Base-by-base conservation (phyloP, 371 early-diverging fungal genomes). In the Mortierella polycephala region DNA sequence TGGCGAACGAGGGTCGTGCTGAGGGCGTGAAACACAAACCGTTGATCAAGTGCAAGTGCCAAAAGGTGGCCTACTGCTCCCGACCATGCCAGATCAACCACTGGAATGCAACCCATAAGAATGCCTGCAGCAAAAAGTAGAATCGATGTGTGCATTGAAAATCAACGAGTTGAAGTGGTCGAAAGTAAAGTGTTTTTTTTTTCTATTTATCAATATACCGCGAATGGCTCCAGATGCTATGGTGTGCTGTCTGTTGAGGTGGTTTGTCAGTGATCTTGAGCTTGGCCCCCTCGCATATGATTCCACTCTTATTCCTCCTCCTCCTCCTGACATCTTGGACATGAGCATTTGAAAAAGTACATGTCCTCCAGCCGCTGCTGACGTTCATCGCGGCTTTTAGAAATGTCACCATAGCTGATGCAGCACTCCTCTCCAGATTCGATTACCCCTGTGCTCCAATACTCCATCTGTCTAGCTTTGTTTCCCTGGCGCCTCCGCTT, bases 261-360 rank as follows among this genome's bases (percentile, higher is more conserved):
- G 30, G 30, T 30, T 30, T 30, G 30, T 4, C 30, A 4, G 30
- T 30, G 4, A 2, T 30, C 30, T 30, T 30, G 1, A 2, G 30
- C 30, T 30, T 30, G 30, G 4, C 30, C 30, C 30, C 30, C 30
- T 30, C 30, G 30, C 30, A 30, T 30, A 30, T 30, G 30, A 30
- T 30, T 30, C 30, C 30, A 30, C 30, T 30, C 30, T 30, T 4
- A 30, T 4, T 30, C 90, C 14, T 67, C 61, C n/a, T 67, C 66
- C 68, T 93, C 92, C 21, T 75, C 71, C 10, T 72, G 66, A 70
- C 95, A 94, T 39, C 91, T 82, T 8, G 67, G 73, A 69, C 95
- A 94, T n/a, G 83, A 83, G 64, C 95, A 94, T 16, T 79, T 66
- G 72, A 95, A 94, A 61, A 88, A 88, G 58, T 92, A 93, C 70